Evolutionary conservation across 83 land plant species (phyloP).

Genomic region (Diphasiastrum complanatum): DNA sequence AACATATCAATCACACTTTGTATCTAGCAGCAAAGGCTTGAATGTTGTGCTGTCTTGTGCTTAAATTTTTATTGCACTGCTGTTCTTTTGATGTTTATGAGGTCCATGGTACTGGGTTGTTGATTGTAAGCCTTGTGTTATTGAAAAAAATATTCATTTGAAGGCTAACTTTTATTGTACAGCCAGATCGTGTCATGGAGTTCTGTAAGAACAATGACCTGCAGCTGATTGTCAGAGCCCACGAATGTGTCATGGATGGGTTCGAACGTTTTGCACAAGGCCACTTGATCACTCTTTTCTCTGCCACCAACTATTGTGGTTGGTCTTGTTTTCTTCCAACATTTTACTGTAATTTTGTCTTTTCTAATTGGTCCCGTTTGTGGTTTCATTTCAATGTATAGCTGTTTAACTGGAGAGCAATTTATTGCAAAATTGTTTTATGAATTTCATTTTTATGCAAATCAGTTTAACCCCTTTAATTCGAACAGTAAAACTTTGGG

Average conservation of each 20-base stretch:
- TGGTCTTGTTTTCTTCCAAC: conserved; percentile 5
- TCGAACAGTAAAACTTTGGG: neutral
- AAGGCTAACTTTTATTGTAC: conserved; percentile 21
- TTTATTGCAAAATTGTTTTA: neutral
- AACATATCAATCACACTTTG: neutral
- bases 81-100: too few relatives aligned
- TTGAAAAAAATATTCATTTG: too few relatives aligned
- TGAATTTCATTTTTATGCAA: neutral
- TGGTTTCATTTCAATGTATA: neutral
- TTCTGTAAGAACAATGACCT: conserved; percentile 88
- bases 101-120: too few relatives aligned
- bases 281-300: conserved; percentile 86
- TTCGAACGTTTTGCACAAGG: conserved; percentile 98
- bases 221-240: conserved; percentile 81
- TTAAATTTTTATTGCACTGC: too few relatives aligned
- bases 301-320: conserved; percentile 94
- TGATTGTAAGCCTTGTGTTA: too few relatives aligned
- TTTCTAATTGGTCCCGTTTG: neutral
- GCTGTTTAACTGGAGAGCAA: neutral
- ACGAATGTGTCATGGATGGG: conserved; percentile 97
- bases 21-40: too few relatives aligned
- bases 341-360: neutral
- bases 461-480: neutral
- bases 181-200: conserved; percentile 94
- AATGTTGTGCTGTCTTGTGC: too few relatives aligned